Evolutionary conservation across 75 land plant species (phyloP).

Genomic region (Picea sitchensis): DNA sequence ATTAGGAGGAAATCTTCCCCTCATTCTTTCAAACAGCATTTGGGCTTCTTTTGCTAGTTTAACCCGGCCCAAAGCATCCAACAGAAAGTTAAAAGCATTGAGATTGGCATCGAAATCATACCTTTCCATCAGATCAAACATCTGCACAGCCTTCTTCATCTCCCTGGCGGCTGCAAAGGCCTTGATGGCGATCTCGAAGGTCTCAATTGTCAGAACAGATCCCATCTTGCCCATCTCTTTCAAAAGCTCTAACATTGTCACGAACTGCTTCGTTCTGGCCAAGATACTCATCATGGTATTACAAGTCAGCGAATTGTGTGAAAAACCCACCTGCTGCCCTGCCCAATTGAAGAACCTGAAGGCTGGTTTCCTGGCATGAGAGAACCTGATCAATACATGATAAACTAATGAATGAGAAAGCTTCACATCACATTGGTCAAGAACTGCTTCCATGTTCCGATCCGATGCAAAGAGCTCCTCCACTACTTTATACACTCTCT

Average conservation of each 20-base stretch:
- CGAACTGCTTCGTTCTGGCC: slow-evolving; percentile 64
- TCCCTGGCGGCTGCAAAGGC: slow-evolving; percentile 56
- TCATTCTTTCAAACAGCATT: slow-evolving; percentile 45
- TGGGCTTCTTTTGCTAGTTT: slow-evolving; percentile 67
- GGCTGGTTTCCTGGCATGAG: slow-evolving; percentile 51
- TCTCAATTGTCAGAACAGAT: slow-evolving; percentile 32
- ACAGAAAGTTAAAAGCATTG: slow-evolving; percentile 38
- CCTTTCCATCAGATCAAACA: slow-evolving; percentile 59
- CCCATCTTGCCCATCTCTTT: slow-evolving; percentile 61
- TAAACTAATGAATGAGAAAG: slow-evolving; percentile 37
- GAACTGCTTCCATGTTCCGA: slow-evolving; percentile 58
- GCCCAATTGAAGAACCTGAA: slow-evolving; percentile 71
- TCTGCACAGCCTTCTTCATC: slow-evolving; percentile 52
- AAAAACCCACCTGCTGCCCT: slow-evolving; percentile 27
- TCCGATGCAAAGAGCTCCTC: slow-evolving; percentile 58
- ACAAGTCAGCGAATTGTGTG: slow-evolving; percentile 45
- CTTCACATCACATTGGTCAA: slow-evolving; percentile 34
- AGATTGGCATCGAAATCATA: slow-evolving; percentile 29
- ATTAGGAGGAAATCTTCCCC: slow-evolving; percentile 37
- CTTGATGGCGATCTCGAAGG: slow-evolving; percentile 45
- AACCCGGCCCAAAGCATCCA: slow-evolving; percentile 40
- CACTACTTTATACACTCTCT: slow-evolving; percentile 47
- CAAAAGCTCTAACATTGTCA: slow-evolving; percentile 44
- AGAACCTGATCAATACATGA: slow-evolving; percentile 40
- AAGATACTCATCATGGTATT: slow-evolving; percentile 50